phyloP scores from a whole-genome alignment of 495 filamentous ascomycete species.

The Lophiotrema nucula region DNA sequence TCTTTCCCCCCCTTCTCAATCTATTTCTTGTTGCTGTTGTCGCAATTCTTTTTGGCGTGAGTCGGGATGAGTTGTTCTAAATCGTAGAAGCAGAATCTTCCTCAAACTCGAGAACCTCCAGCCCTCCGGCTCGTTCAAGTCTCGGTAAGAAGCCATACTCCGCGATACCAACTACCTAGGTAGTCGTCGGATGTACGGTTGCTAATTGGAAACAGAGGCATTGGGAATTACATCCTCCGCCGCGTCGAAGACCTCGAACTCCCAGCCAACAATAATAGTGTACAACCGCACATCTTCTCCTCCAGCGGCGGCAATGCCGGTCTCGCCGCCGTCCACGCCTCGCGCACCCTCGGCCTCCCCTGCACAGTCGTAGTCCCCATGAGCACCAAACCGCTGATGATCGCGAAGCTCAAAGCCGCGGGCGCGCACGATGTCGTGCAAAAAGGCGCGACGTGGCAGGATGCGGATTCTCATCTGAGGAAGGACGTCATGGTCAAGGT shows the following conservation, averaged over 20 bases:
- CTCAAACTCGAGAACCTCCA: slow-evolving; percentile 95
- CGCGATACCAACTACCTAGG: background rate
- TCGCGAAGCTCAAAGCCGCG: slow-evolving; percentile 65
- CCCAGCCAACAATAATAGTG: slow-evolving; percentile 40
- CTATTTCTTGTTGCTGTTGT: background rate
- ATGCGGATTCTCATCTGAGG: slow-evolving; percentile 72
- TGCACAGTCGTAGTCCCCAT: slow-evolving; percentile 81
- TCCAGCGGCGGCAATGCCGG: slow-evolving; percentile 90
- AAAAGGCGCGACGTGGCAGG: slow-evolving; percentile 67
- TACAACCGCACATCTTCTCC: slow-evolving; percentile 75
- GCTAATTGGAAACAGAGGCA: too few species aligned
- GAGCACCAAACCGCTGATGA: slow-evolving; percentile 66
- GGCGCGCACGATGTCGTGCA: slow-evolving; percentile 72
- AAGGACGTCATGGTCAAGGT: slow-evolving; percentile 56
- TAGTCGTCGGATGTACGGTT: too few species aligned
- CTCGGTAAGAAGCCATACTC: slow-evolving; percentile 52
- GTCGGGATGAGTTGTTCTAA: slow-evolving; percentile 36
- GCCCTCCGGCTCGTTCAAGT: slow-evolving; percentile 93
- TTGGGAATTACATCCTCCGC: slow-evolving; percentile 75
- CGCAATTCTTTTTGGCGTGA: background rate
- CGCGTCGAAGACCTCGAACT: slow-evolving; percentile 46
- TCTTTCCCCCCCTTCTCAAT: background rate
- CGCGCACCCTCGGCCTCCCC: slow-evolving; percentile 62
- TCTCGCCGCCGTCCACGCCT: slow-evolving; percentile 82
- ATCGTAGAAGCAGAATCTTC: slow-evolving; percentile 57